Conservation (phyloP, 148 eudicot genomes). For the Dianthus caryophyllus region DNA sequence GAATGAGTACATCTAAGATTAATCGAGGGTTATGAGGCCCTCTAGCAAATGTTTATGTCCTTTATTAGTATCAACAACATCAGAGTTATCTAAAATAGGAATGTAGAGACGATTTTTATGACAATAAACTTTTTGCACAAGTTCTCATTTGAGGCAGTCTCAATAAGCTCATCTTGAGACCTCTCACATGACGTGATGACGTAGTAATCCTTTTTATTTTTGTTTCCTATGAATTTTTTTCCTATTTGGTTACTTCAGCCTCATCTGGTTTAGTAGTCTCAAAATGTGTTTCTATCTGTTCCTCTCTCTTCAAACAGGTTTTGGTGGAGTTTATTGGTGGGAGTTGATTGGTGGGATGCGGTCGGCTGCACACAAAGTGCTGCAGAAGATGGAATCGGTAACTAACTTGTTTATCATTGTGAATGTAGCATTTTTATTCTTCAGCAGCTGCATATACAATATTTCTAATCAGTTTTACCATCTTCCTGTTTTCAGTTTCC, state of each 20-base stretch:
- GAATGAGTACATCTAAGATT: no score
- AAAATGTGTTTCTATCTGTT: not conserved
- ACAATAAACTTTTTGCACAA: no score
- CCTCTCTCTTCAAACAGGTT: conserved; percentile 48
- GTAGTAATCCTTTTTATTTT: no score
- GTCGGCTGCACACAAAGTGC: conserved; percentile 99
- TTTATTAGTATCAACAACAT: not conserved
- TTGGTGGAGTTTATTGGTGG: conserved; percentile 99
- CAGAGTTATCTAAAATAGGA: no score
- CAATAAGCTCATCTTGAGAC: no score
- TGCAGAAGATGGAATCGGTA: conserved; percentile 97
- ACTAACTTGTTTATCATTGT: not conserved
- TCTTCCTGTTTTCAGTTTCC: conserved; percentile 54
- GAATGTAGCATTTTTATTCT: not conserved
- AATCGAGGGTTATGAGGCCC: no score
- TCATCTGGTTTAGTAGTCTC: not conserved
- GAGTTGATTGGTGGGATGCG: conserved; percentile 99
- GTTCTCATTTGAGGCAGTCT: no score
- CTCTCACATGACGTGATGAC: no score
- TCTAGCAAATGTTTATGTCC: no score
- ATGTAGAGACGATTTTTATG: no score
- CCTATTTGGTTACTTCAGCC: no score
- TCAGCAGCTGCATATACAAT: not conserved
- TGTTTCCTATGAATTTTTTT: no score
- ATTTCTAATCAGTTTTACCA: conserved; percentile 4